Percentiles rank a stretch among this genome's conserved stretches.
These are phyloP conservation scores for Penicillium simplicissimum DNA, from an alignment of 495 filamentous ascomycete species.

Conservation along the genomic window DNA sequence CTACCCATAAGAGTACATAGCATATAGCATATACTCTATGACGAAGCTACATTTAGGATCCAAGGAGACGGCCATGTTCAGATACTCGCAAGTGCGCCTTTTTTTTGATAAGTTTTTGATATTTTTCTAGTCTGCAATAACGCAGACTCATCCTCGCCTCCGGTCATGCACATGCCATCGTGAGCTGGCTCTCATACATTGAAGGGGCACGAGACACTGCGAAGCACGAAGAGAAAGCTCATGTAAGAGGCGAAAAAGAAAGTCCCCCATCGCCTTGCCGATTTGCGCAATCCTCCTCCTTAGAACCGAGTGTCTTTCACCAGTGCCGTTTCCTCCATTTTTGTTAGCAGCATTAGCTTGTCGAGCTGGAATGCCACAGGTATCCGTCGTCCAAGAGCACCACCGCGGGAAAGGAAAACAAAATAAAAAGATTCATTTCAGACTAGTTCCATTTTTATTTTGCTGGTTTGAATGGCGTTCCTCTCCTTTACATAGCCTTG, in stretches of 20 bases:
- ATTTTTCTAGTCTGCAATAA: constrained; percentile 15
- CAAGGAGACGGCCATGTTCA: no score
- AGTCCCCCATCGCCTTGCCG: neutral
- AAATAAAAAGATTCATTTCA: constrained; percentile 41
- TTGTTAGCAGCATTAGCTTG: constrained; percentile 20
- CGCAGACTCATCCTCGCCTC: constrained; percentile 14
- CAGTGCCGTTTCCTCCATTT: constrained; percentile 21
- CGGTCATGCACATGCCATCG: constrained; percentile 24
- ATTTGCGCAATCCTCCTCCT: neutral
- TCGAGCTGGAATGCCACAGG: constrained; percentile 8
- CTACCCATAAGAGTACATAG: no score
- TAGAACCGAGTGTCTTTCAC: constrained; percentile 9
- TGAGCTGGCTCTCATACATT: constrained; percentile 17
- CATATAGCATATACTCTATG: no score
- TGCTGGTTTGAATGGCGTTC: constrained; percentile 31
- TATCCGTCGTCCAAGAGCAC: constrained; percentile 28
- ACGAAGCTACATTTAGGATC: no score
- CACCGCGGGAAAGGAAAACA: constrained; percentile 32
- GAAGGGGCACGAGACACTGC: constrained; percentile 31
- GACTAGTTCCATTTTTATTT: constrained; percentile 45
- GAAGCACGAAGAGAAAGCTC: constrained; percentile 21
- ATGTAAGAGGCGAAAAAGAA: constrained; percentile 2
- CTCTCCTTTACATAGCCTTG: constrained; percentile 58
- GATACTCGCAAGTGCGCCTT: neutral
- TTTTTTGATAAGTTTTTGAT: constrained; percentile 19